Evolutionary conservation across 2,329 filamentous ascomycete genomes (phyloP).

Genomic region (Aureobasidium musti): DNA sequence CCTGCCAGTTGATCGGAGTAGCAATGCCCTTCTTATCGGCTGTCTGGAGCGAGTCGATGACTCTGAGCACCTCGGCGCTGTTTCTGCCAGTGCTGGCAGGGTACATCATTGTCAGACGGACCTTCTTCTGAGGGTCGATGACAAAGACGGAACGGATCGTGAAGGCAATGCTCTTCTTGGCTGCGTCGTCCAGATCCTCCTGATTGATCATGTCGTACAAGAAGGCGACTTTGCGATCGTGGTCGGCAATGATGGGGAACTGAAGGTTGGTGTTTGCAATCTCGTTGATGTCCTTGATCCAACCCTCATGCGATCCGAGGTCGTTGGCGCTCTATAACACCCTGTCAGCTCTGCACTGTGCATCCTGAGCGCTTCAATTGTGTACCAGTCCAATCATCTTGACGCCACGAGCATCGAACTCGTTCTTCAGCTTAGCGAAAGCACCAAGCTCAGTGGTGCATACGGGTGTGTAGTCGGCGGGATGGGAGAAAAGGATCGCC

Average conservation of each 20-base stretch:
- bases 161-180: constrained; percentile 66
- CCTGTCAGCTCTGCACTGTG: neutral
- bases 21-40: constrained; percentile 87
- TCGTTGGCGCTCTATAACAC: constrained; percentile 68
- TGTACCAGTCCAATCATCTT: constrained; percentile 80
- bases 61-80: constrained; percentile 58
- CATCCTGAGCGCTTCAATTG: neutral
- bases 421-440: constrained; percentile 83
- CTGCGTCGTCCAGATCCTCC: constrained; percentile 42
- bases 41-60: constrained; percentile 60
- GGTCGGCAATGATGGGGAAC: constrained; percentile 55
- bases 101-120: constrained; percentile 89
- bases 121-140: constrained; percentile 91
- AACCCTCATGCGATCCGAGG: constrained; percentile 77
- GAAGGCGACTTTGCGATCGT: constrained; percentile 52
- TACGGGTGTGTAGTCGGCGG: constrained; percentile 86
- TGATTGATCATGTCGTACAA: constrained; percentile 52
- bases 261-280: constrained; percentile 48
- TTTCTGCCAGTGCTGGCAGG: constrained; percentile 80
- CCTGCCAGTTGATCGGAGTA: constrained; percentile 52
- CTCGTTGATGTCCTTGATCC: constrained; percentile 75
- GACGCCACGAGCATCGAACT: constrained; percentile 82
- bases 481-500: constrained; percentile 83
- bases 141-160: constrained; percentile 95
- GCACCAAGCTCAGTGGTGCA: constrained; percentile 95